Base-by-base conservation (phyloP, 139 green algal species). In the Picochlorum sp. region DNA sequence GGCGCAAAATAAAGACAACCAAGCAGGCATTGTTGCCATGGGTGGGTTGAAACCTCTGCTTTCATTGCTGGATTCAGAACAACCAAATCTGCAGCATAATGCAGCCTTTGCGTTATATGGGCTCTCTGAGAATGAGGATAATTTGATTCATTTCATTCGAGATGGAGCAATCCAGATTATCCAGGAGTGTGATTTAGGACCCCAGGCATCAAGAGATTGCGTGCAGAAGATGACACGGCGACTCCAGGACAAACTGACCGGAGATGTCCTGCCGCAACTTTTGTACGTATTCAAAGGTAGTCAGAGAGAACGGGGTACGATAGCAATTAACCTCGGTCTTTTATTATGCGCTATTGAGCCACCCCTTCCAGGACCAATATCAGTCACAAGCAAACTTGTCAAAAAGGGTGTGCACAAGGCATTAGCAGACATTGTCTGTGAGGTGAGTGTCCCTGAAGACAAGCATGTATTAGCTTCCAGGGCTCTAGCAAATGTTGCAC, bases 71-170 rank as follows among this genome's bases (percentile, higher is more conserved):
- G 85, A 90, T 58, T 94, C 80, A 2, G 77, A 81, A 45, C 82
- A 92, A 49, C 77, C 76, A 68, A 94, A 89, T 71, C 71, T 96
- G 67, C 77, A 87, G 72, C 90, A 97, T 81, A 97, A 97, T 71
- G 88, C 90, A 15, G 89, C 90, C 2, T 96, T 96, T 77, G 88
- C 90, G 20, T 75, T 97, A 59, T 98, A 98, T 73, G 93, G 94
- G 0, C 77, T 99, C 26, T 85, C 88, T 20, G 93, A 98, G 71
- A 98, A 97, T 69, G 85, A 95, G 65, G 94, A 99, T 82, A 98
- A 97, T 75, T 82, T 99, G 13, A 69, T 89, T 7, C 85, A 92
- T 62, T 91, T 99, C 61, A 85, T 99, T 30, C 60, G 72, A 18
- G 80, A 90, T 21, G 84, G 84, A 18, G 78, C 78, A 13, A 76